Evolutionary conservation across 1,284 basidiomycete species (phyloP), one percentile per base, ranked within the genome.

Genomic region (Rhodotorula sp.): DNA sequence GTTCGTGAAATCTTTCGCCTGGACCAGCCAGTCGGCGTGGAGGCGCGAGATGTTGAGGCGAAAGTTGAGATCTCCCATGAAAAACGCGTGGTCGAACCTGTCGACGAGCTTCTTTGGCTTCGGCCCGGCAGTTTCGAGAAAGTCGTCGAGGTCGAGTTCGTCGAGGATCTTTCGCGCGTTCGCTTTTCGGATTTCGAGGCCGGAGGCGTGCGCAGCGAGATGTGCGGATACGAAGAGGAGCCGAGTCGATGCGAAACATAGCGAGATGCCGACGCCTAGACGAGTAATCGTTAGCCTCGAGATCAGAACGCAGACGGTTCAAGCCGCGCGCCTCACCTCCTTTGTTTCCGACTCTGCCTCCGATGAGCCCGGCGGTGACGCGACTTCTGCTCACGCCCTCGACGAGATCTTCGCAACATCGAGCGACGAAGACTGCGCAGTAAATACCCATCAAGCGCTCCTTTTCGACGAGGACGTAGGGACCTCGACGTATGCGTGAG

Each of bases 381-480:
- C 87, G 85, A 24, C 83, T 83, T 55, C 83, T 83, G 33, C 63
- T 65, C n/a, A 64, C 67, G 29, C 83, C 83, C 68, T 81, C 75
- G 37, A 84, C 78, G 17, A 84, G 77, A 54, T 82, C 79, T 59
- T 81, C 77, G 70, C 81, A 82, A 3, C 80, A 81, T 62, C 81
- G 80, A 69, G 81, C 81, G 18, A 84, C 81, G 62, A 83, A 83
- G 17, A 87, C 77, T 17, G 75, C 76, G 53, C 63, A 76, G 79
- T 93, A 93, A 59, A 93, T 86, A 1, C 92, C 92, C 89, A 94
- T 91, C 83, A 95, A 84, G 20, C 92, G 84, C 75, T 94, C 91
- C 80, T 95, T 95, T 63, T 86, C 84, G 29, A 93, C 83, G 20
- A 93, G 83, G 76, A 89, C 85, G 77, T 95, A 95, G 7, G 91